These are phyloP conservation scores for Diversispora eburnea DNA, from an alignment of 192 early-diverging fungal species.

Conservation along the genomic window DNA sequence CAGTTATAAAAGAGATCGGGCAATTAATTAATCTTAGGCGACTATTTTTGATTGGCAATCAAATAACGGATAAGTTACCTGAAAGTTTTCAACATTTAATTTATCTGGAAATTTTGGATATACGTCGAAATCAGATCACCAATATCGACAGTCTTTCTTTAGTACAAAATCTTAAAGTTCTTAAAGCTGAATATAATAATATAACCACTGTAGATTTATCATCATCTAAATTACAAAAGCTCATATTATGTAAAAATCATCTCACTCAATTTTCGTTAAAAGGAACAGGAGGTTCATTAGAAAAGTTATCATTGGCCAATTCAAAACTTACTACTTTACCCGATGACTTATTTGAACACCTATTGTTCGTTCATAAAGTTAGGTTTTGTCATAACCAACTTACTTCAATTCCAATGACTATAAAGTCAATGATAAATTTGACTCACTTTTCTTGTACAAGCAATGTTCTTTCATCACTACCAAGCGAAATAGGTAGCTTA, in stretches of 20 bases:
- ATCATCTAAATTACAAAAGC: slow-evolving; percentile 49
- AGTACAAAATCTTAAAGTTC: slow-evolving; percentile 55
- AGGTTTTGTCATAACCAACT: slow-evolving; percentile 71
- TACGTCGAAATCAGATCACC: slow-evolving; percentile 77
- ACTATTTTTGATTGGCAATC: slow-evolving; percentile 73
- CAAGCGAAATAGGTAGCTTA: slow-evolving; percentile 65
- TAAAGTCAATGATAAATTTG: slow-evolving; percentile 54
- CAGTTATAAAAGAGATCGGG: slow-evolving; percentile 69
- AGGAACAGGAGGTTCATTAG: slow-evolving; percentile 36
- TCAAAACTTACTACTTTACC: slow-evolving; percentile 70
- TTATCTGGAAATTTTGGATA: slow-evolving; percentile 69
- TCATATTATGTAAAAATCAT: slow-evolving; percentile 65
- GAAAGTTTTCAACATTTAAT: slow-evolving; percentile 51
- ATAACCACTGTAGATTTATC: slow-evolving; percentile 60
- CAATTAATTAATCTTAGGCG: slow-evolving; percentile 53
- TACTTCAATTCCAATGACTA: slow-evolving; percentile 58
- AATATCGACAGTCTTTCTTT: slow-evolving; percentile 57
- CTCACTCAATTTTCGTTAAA: slow-evolving; percentile 63
- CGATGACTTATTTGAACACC: slow-evolving; percentile 55
- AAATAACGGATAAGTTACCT: slow-evolving; percentile 68
- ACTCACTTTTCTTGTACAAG: slow-evolving; percentile 58
- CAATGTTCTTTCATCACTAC: slow-evolving; percentile 65
- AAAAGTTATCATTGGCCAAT: slow-evolving; percentile 55
- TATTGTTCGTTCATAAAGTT: slow-evolving; percentile 54
- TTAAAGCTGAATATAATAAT: slow-evolving; percentile 71